These are phyloP conservation scores for Rhodocollybia butyracea DNA, from an alignment of 768 basidiomycete species.

Conservation along the genomic window DNA sequence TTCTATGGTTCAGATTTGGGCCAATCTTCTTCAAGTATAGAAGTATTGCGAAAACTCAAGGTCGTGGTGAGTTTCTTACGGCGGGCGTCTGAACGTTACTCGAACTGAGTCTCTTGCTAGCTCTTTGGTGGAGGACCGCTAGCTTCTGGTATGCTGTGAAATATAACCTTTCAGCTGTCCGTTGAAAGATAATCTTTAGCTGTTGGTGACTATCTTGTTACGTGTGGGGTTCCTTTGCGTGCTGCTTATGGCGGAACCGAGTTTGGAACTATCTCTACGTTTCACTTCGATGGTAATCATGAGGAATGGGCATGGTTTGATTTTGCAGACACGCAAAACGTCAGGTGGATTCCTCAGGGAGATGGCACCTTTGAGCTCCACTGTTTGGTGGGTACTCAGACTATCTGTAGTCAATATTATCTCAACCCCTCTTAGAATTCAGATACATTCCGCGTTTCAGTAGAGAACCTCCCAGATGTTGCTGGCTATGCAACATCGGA, in stretches of 20 bases:
- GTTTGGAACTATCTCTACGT: constrained; percentile 14
- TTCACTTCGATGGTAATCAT: constrained; percentile 12
- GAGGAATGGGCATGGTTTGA: constrained; percentile 31
- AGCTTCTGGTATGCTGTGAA: too few relatives aligned
- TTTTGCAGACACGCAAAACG: constrained; percentile 17
- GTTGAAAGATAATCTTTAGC: too few relatives aligned
- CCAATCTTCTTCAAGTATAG: constrained; percentile 19
- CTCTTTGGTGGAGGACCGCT: constrained; percentile 29
- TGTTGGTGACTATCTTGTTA: constrained; percentile 30
- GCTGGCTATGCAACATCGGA: constrained; percentile 43
- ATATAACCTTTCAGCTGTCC: too few relatives aligned
- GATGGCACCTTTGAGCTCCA: constrained; percentile 37
- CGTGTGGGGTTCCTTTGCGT: constrained; percentile 29
- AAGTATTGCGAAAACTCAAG: constrained; percentile 20
- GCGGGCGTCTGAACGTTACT: constrained; percentile 9
- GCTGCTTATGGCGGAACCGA: constrained; percentile 37
- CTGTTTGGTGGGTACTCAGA: constrained; percentile 24
- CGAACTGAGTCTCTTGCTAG: neutral
- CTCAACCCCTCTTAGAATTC: constrained; percentile 19
- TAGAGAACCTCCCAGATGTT: constrained; percentile 28
- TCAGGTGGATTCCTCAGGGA: constrained; percentile 34
- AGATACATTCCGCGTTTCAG: constrained; percentile 28
- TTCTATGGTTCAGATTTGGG: constrained; percentile 27
- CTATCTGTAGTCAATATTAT: neutral
- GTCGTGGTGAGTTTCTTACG: constrained; percentile 24